Evolutionary conservation across 805 yeast genomes (phyloP).

Genomic region (Lipomyces spencermartinsiae): DNA sequence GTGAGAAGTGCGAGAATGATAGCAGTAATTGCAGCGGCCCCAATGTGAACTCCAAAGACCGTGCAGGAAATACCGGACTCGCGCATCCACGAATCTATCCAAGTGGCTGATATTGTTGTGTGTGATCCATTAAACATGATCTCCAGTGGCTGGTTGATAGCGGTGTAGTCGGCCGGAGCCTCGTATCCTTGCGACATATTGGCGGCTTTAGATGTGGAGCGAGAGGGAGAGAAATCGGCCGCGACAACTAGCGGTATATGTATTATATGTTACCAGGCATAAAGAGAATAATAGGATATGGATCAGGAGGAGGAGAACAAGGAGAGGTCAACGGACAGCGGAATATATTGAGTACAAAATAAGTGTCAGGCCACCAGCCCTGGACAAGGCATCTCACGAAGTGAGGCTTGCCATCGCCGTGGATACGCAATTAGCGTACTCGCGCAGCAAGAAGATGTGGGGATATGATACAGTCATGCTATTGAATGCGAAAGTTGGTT

Average conservation of each 20-base stretch:
- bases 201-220: background rate
- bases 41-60: conserved; percentile 38
- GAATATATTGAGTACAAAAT: background rate
- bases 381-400: background rate
- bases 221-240: background rate
- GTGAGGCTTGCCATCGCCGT: background rate
- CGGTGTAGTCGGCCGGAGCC: conserved; percentile 16
- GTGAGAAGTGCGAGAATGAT: conserved; percentile 49
- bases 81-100: conserved; percentile 26
- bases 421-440: background rate
- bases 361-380: background rate
- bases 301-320: background rate
- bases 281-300: background rate
- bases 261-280: background rate
- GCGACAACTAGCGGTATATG: background rate
- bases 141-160: conserved; percentile 29
- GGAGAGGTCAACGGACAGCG: background rate
- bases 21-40: conserved; percentile 33
- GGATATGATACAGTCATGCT: too few relatives aligned
- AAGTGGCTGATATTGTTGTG: conserved; percentile 11
- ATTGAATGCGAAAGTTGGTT: background rate
- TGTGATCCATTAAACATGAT: conserved; percentile 17
- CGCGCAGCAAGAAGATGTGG: too few relatives aligned
- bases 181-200: background rate
- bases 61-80: conserved; percentile 12